phyloP scores from a whole-genome alignment of 352 stramenopile genomes.

The Stramenopiles sp. region DNA sequence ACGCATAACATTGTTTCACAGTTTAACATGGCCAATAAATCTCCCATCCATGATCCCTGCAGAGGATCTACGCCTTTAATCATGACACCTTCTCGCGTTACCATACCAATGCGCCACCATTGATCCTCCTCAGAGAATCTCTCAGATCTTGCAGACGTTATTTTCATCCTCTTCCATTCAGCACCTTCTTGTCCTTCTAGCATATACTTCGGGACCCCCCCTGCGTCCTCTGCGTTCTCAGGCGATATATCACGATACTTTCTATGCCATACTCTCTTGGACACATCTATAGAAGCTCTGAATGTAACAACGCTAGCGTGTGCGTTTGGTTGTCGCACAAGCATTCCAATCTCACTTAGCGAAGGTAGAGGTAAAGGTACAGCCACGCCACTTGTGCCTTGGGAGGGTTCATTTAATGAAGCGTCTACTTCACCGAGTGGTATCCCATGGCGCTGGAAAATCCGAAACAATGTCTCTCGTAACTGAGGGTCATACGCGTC shows the following conservation, averaged over 20 bases:
- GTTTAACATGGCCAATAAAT: neutral
- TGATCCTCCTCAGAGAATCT: neutral
- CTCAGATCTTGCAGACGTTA: neutral
- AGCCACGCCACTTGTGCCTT: neutral
- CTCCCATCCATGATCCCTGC: slow-evolving; percentile 5
- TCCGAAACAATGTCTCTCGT: slow-evolving; percentile 42
- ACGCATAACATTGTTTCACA: neutral
- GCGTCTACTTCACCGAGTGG: neutral
- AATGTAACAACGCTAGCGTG: neutral
- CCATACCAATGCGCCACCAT: neutral
- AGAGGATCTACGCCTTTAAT: slow-evolving; percentile 5
- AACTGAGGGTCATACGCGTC: slow-evolving; percentile 57
- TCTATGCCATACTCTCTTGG: no score
- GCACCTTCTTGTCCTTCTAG: neutral
- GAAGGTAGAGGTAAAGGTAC: neutral
- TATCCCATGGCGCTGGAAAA: slow-evolving; percentile 34
- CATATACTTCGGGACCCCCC: neutral
- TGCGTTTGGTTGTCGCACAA: neutral
- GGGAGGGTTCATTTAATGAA: neutral
- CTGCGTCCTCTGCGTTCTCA: neutral
- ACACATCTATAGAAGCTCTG: neutral
- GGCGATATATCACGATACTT: neutral
- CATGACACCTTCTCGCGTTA: slow-evolving; percentile 6
- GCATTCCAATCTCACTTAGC: neutral
- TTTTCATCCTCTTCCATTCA: neutral